phyloP scores from a whole-genome alignment of 2,329 filamentous ascomycete genomes.

The Penicillium capsulatum region DNA sequence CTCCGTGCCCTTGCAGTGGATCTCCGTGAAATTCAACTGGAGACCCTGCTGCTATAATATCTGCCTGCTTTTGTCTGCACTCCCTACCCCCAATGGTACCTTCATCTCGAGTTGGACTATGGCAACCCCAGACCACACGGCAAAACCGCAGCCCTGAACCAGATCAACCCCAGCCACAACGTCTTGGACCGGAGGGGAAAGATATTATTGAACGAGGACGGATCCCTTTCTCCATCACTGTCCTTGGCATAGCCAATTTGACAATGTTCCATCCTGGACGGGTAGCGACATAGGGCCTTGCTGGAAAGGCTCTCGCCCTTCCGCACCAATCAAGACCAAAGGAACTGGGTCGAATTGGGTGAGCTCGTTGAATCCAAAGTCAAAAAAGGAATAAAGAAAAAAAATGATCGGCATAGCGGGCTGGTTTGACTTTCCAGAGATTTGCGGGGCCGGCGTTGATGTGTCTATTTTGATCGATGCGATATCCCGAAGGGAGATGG shows the following conservation, averaged over 20 bases:
- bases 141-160: slow-evolving; percentile 7
- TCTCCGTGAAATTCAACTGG: neutral
- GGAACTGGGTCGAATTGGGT: neutral
- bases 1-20: neutral
- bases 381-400: slow-evolving; percentile 11
- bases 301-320: slow-evolving; percentile 12
- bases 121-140: slow-evolving; percentile 12
- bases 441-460: slow-evolving; percentile 8
- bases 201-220: slow-evolving; percentile 9
- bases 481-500: slow-evolving; percentile 7
- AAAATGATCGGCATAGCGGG: neutral
- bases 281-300: slow-evolving; percentile 29
- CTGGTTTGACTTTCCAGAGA: neutral
- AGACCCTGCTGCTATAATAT: neutral
- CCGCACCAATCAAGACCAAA: slow-evolving; percentile 14
- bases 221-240: slow-evolving; percentile 1
- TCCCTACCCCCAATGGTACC: neutral
- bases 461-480: slow-evolving; percentile 14
- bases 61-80: neutral
- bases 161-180: slow-evolving; percentile 12
- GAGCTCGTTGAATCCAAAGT: slow-evolving; percentile 10
- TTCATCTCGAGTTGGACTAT: slow-evolving; percentile 10
- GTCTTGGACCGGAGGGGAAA: neutral
- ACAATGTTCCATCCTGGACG: slow-evolving; percentile 24
- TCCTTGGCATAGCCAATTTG: slow-evolving; percentile 16